Conservation (phyloP, 306 rosid genomes). For the Prosopis cineraria region DNA sequence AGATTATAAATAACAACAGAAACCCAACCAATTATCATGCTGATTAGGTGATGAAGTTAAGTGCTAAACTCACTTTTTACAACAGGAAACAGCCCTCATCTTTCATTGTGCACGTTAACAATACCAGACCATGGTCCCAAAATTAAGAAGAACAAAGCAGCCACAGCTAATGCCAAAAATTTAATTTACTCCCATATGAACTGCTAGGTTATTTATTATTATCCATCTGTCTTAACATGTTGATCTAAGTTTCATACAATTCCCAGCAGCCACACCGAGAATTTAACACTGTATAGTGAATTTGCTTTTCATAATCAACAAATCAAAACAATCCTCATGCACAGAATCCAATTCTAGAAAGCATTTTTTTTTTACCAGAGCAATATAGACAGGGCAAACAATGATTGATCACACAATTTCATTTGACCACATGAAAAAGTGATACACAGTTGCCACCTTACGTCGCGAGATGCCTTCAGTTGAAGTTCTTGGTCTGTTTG, state of each 20-base stretch:
- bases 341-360: background rate
- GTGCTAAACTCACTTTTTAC: background rate
- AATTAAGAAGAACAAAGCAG: background rate
- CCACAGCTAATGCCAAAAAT: background rate
- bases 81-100: background rate
- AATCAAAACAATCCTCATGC: background rate
- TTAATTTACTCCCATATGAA: background rate
- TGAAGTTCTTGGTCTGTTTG: constrained; percentile 86
- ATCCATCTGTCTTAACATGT: background rate
- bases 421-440: constrained; percentile 56
- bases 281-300: background rate
- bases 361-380: background rate
- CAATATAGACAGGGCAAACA: background rate
- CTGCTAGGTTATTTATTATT: background rate
- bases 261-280: background rate
- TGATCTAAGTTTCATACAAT: background rate
- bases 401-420: constrained; percentile 21
- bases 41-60: background rate
- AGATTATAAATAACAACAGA: background rate
- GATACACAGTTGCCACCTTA: constrained; percentile 94
- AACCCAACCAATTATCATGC: background rate
- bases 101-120: too few species aligned
- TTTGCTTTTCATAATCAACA: background rate
- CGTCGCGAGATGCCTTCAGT: constrained; percentile 99
- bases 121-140: background rate